A percentile compares a stretch with the other conserved stretches of the same genome.
phyloP scores from a whole-genome alignment of 139 green algal genomes.

The Closterium sp. region DNA sequence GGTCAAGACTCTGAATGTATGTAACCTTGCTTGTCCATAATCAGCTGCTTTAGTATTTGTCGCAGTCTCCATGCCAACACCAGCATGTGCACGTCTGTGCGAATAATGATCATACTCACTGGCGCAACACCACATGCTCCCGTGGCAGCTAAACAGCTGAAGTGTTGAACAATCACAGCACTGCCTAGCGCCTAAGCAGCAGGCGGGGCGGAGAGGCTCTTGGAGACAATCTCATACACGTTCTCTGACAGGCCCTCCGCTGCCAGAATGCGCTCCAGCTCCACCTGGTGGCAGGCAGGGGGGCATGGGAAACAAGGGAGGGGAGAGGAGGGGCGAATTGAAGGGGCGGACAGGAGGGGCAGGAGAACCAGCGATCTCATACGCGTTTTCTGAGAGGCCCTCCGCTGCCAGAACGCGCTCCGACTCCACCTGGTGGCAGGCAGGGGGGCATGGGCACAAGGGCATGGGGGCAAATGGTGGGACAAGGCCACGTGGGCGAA shows the following conservation, averaged over 20 bases:
- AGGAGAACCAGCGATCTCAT: neutral
- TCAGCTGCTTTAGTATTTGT: neutral
- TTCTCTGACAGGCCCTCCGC: conserved; percentile 79
- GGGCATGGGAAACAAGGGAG: neutral
- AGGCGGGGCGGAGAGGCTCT: conserved; percentile 60
- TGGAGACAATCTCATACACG: conserved; percentile 90
- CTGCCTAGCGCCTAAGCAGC: neutral
- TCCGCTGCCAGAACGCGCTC: too few species aligned
- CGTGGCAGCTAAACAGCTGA: too few species aligned
- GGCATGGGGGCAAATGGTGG: too few species aligned
- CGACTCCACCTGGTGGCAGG: neutral
- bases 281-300: conserved; percentile 39
- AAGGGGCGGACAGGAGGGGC: neutral
- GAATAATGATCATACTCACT: too few species aligned
- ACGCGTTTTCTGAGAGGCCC: too few species aligned
- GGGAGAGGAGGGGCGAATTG: neutral
- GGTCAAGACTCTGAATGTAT: neutral
- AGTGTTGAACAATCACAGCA: too few species aligned
- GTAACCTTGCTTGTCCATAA: too few species aligned
- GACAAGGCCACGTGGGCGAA: too few species aligned
- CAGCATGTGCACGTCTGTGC: too few species aligned
- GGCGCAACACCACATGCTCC: too few species aligned
- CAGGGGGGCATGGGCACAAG: neutral
- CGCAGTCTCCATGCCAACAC: too few species aligned
- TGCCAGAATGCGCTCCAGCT: conserved; percentile 80